A percentile compares a stretch with the other conserved stretches of the same genome.
Evolutionary conservation across 2,329 filamentous ascomycete genomes (phyloP).

Genomic region (Dactylellina haptotyla): DNA sequence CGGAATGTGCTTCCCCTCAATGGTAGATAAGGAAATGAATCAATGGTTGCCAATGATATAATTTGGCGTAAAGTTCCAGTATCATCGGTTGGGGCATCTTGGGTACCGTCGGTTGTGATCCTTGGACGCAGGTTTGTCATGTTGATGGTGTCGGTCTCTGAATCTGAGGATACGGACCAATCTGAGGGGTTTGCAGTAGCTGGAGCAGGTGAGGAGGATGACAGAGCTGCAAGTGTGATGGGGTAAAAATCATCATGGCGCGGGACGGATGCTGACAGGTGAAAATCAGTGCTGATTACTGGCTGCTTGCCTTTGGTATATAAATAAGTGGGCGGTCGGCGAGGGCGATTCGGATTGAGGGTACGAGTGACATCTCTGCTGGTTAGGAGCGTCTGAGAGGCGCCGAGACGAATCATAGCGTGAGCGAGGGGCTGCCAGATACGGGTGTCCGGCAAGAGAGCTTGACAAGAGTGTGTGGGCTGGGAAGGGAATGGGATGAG

Average conservation of each 20-base stretch:
- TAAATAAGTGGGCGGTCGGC: constrained; percentile 34
- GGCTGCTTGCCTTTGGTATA: constrained; percentile 49
- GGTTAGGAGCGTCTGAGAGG: constrained; percentile 38
- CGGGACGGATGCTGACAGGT: not conserved
- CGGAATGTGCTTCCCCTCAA: not conserved
- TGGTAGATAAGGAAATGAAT: constrained; percentile 34
- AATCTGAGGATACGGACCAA: constrained; percentile 37
- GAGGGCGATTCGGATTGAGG: constrained; percentile 23
- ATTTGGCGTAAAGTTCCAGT: constrained; percentile 11
- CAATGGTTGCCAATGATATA: constrained; percentile 31
- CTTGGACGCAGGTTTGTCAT: not conserved
- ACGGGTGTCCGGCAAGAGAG: too few species aligned
- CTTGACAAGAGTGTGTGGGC: not conserved
- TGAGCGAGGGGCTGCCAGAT: not conserved
- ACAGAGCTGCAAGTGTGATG: not conserved
- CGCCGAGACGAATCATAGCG: constrained; percentile 35
- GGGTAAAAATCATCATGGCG: constrained; percentile 11
- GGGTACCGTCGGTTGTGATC: not conserved
- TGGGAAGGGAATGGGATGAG: not conserved
- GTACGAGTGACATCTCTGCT: constrained; percentile 42
- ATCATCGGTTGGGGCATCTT: not conserved
- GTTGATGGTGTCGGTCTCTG: constrained; percentile 4
- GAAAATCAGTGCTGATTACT: constrained; percentile 2
- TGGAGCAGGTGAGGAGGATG: not conserved
- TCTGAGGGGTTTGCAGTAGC: constrained; percentile 6